Percentiles rank a stretch among this genome's conserved stretches.
Evolutionary conservation across 352 stramenopile species (phyloP).

Genomic region (Phytophthora fragariae): DNA sequence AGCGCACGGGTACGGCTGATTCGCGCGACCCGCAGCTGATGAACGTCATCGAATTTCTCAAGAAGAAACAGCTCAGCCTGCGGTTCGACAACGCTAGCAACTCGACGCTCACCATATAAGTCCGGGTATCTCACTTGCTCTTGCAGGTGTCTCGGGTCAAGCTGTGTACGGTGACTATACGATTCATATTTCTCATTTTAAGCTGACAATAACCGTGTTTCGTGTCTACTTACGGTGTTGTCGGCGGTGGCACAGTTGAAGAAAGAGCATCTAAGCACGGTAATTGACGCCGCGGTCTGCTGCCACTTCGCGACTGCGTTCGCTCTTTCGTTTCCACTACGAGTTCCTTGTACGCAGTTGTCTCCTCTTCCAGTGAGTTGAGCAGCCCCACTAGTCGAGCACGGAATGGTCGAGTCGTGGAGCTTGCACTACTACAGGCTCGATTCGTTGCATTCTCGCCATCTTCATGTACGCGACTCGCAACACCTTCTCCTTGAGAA

Average conservation of each 20-base stretch:
- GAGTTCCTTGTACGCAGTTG: conserved; percentile 48
- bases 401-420: conserved; percentile 51
- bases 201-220: conserved; percentile 5
- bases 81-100: conserved; percentile 89
- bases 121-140: background rate
- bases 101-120: conserved; percentile 84
- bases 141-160: background rate
- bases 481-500: background rate
- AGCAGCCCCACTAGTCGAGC: conserved; percentile 68
- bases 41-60: conserved; percentile 86
- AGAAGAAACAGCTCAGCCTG: conserved; percentile 90
- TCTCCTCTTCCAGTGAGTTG: conserved; percentile 77
- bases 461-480: background rate
- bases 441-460: conserved; percentile 10
- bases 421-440: conserved; percentile 32
- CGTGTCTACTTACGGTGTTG: conserved; percentile 13
- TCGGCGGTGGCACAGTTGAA: background rate
- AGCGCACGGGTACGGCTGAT: conserved; percentile 74
- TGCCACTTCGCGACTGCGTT: conserved; percentile 12
- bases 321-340: conserved; percentile 37
- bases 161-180: background rate
- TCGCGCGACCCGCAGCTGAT: conserved; percentile 74
- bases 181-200: conserved; percentile 19
- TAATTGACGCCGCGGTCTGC: conserved; percentile 19
- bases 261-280: conserved; percentile 23